Percentiles rank a stretch among this genome's conserved stretches.
These are phyloP conservation scores for Tilletia horrida DNA, from an alignment of 1,284 basidiomycete species.

Conservation along the genomic window DNA sequence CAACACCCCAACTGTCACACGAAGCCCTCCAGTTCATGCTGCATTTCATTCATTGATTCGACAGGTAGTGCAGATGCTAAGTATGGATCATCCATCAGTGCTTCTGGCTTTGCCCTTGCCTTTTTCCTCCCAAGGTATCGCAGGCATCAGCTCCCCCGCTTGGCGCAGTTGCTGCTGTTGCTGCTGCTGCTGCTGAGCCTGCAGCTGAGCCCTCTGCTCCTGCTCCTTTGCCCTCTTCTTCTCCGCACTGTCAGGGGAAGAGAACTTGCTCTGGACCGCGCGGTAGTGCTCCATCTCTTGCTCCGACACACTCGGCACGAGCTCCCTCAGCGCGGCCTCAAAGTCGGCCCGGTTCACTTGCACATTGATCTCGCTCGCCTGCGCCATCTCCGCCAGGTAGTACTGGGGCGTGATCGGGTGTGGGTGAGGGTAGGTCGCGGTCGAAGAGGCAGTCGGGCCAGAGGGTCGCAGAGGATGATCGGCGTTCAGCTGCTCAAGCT, in stretches of 20 bases:
- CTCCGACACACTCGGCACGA: conserved; percentile 82
- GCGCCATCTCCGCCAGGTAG: conserved; percentile 82
- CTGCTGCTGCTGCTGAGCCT: too few relatives aligned
- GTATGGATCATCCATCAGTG: too few relatives aligned
- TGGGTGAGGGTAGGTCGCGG: conserved; percentile 58
- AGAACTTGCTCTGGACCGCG: conserved; percentile 70
- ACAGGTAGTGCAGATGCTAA: too few relatives aligned
- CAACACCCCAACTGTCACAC: too few relatives aligned
- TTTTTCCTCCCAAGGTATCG: too few relatives aligned
- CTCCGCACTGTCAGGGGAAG: conserved; percentile 22
- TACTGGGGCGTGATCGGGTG: conserved; percentile 83
- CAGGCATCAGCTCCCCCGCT: too few relatives aligned
- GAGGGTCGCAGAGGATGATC: background rate
- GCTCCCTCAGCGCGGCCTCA: conserved; percentile 67
- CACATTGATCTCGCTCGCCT: conserved; percentile 69
- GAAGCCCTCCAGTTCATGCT: too few relatives aligned
- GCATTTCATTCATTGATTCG: too few relatives aligned
- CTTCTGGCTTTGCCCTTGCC: too few relatives aligned
- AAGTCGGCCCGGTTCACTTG: conserved; percentile 75
- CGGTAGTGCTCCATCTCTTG: conserved; percentile 86
- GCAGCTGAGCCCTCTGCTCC: too few relatives aligned
- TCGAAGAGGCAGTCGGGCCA: too few relatives aligned
- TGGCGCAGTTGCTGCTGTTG: background rate
- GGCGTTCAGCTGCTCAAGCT: conserved; percentile 24
- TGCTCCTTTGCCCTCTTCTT: too few relatives aligned